phyloP scores from a whole-genome alignment of 805 yeast species.

The Metschnikowia proteae region DNA sequence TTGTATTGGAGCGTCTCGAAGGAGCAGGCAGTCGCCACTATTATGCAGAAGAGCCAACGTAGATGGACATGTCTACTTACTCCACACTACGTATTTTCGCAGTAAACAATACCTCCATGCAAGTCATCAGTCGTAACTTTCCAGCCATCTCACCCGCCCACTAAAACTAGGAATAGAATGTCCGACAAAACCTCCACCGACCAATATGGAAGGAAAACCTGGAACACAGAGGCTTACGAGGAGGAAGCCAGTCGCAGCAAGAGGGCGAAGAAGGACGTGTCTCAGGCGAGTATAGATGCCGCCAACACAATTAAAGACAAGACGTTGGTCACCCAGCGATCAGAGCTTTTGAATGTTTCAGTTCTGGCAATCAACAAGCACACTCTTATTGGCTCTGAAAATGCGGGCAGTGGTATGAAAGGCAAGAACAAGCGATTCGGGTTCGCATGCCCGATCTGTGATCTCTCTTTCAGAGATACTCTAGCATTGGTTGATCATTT shows the following conservation, averaged over 20 bases:
- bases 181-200: constrained; percentile 29
- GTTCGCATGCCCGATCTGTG: constrained; percentile 78
- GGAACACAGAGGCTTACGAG: constrained; percentile 69
- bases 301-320: constrained; percentile 6
- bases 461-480: constrained; percentile 77
- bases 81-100: neutral
- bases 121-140: neutral
- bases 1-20: neutral
- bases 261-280: constrained; percentile 1
- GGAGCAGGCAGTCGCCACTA: neutral
- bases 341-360: constrained; percentile 29
- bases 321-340: constrained; percentile 26
- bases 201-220: constrained; percentile 62
- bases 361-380: constrained; percentile 32
- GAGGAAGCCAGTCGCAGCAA: constrained; percentile 38
- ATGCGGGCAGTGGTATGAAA: neutral
- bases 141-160: neutral
- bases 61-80: neutral
- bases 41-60: neutral
- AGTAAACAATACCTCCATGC: neutral
- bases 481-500: constrained; percentile 79
- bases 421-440: constrained; percentile 65
- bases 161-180: constrained; percentile 6
- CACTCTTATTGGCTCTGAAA: constrained; percentile 29
- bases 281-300: constrained; percentile 5